Evolutionary conservation across 129 eudicot species (phyloP).

Genomic region (Artemisia argyi): DNA sequence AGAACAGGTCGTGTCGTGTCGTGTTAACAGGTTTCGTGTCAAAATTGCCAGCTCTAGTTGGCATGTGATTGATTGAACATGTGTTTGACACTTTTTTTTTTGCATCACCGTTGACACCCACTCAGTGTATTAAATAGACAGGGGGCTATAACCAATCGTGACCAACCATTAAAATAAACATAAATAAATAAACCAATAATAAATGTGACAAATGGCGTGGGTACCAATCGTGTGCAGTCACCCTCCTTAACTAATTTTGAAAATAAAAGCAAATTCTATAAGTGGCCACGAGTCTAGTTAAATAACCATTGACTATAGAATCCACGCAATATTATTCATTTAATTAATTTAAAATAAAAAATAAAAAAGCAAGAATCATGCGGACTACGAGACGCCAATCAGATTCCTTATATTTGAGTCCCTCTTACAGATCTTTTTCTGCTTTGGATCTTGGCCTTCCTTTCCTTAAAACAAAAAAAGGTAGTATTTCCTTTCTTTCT

Average conservation of each 20-base stretch:
- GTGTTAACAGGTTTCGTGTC: too few relatives aligned
- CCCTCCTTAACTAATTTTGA: neutral
- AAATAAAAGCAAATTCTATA: neutral
- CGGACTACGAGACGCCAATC: slow-evolving; percentile 14
- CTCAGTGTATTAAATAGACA: too few relatives aligned
- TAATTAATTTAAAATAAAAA: neutral
- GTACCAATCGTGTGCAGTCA: too few relatives aligned
- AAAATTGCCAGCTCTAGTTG: too few relatives aligned
- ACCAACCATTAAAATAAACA: too few relatives aligned
- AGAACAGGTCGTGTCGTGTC: too few relatives aligned
- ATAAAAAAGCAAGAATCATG: neutral
- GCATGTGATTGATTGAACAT: too few relatives aligned
- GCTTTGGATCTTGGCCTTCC: slow-evolving; percentile 23
- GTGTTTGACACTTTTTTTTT: too few relatives aligned
- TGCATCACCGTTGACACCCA: too few relatives aligned
- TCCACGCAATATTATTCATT: neutral
- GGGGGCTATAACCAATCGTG: too few relatives aligned
- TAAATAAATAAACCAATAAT: too few relatives aligned
- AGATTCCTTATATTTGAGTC: slow-evolving; percentile 9
- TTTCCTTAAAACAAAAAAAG: slow-evolving; percentile 5
- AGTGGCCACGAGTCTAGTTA: slow-evolving; percentile 19
- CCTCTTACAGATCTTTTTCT: neutral
- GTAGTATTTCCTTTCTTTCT: neutral
- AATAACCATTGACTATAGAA: slow-evolving; percentile 9
- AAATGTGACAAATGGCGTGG: too few relatives aligned